These are phyloP conservation scores for Candida coquimbonensis DNA, from an alignment of 805 yeast species.

Conservation along the genomic window DNA sequence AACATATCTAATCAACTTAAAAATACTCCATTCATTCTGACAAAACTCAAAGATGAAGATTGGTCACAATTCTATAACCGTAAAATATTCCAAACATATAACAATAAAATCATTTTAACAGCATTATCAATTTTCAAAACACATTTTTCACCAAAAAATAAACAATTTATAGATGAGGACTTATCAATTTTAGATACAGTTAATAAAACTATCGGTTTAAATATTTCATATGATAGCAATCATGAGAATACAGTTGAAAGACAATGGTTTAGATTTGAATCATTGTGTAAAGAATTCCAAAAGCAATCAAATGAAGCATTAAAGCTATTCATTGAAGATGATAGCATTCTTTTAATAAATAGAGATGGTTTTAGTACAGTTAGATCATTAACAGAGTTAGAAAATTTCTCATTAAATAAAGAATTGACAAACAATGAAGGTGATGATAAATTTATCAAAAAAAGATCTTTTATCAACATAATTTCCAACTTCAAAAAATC, in stretches of 20 bases:
- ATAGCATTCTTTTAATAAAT: conserved; percentile 28
- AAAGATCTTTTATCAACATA: conserved; percentile 26
- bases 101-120: conserved; percentile 41
- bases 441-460: conserved; percentile 8
- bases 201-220: conserved; percentile 25
- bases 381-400: conserved; percentile 28
- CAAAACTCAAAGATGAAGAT: conserved; percentile 24
- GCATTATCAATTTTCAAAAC: conserved; percentile 44
- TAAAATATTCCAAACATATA: conserved; percentile 45
- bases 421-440: conserved; percentile 7
- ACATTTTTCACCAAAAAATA: conserved; percentile 30
- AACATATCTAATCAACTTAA: conserved; percentile 9
- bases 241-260: conserved; percentile 33
- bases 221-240: conserved; percentile 24
- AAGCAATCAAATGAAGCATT: conserved; percentile 56
- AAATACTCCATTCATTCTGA: conserved; percentile 5
- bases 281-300: conserved; percentile 65
- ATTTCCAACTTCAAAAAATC: conserved; percentile 34
- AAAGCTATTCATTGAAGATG: conserved; percentile 35
- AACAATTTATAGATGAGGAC: conserved; percentile 20
- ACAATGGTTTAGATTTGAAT: conserved; percentile 64
- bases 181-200: conserved; percentile 30
- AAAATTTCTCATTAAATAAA: conserved; percentile 26
- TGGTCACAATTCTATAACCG: conserved; percentile 34
- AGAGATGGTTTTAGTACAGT: conserved; percentile 28